Percentiles rank a stretch among this genome's conserved stretches.
These are phyloP conservation scores for Thalassiosira livingstoniorum DNA, from an alignment of 352 stramenopile genomes.

Conservation along the genomic window DNA sequence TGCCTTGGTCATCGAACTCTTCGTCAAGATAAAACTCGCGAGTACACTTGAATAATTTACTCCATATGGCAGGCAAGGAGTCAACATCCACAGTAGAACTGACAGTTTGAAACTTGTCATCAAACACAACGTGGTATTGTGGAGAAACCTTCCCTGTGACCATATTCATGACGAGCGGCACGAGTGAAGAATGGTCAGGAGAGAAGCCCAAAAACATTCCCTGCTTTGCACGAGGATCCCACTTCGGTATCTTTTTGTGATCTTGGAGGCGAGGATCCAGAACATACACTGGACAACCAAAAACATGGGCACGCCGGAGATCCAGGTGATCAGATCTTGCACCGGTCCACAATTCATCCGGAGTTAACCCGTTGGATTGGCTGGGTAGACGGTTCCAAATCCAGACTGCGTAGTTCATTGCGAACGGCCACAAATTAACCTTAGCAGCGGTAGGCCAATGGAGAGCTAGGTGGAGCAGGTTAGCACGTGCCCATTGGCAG, in stretches of 20 bases:
- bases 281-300: constrained; percentile 68
- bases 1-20: too few species aligned
- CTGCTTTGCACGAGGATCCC: constrained; percentile 22
- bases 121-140: constrained; percentile 50
- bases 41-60: too few species aligned
- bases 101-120: constrained; percentile 39
- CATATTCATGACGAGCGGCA: constrained; percentile 31
- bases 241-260: constrained; percentile 68
- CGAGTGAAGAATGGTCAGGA: constrained; percentile 36
- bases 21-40: too few species aligned
- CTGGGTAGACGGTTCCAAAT: constrained; percentile 55
- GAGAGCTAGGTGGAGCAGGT: constrained; percentile 27
- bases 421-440: constrained; percentile 42
- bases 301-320: constrained; percentile 54
- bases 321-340: constrained; percentile 20
- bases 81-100: too few species aligned
- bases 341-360: constrained; percentile 47
- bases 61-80: too few species aligned
- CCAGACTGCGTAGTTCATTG: constrained; percentile 46
- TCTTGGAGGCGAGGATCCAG: constrained; percentile 54
- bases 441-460: constrained; percentile 35
- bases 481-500: neutral
- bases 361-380: constrained; percentile 18
- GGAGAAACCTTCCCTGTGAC: constrained; percentile 27
- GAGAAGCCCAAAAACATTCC: constrained; percentile 59